Percentiles rank a stretch among this genome's conserved stretches.
These are phyloP conservation scores for Pilatotrama ljubarskyi DNA, from an alignment of 768 basidiomycete genomes.

Conservation along the genomic window DNA sequence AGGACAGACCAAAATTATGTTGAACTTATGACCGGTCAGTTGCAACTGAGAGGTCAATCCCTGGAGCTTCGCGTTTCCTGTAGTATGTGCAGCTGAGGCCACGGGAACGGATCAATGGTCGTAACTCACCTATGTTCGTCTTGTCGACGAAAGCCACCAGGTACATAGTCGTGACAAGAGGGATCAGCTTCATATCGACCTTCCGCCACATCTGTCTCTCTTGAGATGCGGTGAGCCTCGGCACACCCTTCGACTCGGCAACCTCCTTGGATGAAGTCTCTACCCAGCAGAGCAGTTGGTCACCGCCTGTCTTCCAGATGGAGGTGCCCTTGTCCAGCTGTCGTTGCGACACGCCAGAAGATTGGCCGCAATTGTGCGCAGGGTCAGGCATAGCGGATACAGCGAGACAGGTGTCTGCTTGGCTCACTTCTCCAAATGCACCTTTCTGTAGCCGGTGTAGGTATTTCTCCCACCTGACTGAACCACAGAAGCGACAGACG, in stretches of 20 bases:
- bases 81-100: not conserved
- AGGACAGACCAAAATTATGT: conserved; percentile 56
- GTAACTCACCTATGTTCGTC: conserved; percentile 25
- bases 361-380: too few relatives aligned
- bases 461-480: too few relatives aligned
- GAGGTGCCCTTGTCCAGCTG: too few relatives aligned
- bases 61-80: conserved; percentile 31
- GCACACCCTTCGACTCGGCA: conserved; percentile 12
- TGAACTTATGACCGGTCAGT: conserved; percentile 58
- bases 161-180: conserved; percentile 33
- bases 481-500: too few relatives aligned
- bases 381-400: too few relatives aligned
- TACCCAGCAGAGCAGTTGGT: too few relatives aligned
- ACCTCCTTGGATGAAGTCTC: too few relatives aligned
- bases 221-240: conserved; percentile 37
- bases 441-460: too few relatives aligned
- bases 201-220: conserved; percentile 42
- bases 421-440: too few relatives aligned
- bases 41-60: conserved; percentile 57
- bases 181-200: conserved; percentile 31
- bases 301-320: too few relatives aligned
- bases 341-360: too few relatives aligned
- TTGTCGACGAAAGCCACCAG: conserved; percentile 30
- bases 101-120: not conserved
- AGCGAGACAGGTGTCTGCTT: too few relatives aligned